A percentile compares a stretch with the other conserved stretches of the same genome.
phyloP scores from a whole-genome alignment of 2,329 filamentous ascomycete genomes.

The Hymenoscyphus occultus region DNA sequence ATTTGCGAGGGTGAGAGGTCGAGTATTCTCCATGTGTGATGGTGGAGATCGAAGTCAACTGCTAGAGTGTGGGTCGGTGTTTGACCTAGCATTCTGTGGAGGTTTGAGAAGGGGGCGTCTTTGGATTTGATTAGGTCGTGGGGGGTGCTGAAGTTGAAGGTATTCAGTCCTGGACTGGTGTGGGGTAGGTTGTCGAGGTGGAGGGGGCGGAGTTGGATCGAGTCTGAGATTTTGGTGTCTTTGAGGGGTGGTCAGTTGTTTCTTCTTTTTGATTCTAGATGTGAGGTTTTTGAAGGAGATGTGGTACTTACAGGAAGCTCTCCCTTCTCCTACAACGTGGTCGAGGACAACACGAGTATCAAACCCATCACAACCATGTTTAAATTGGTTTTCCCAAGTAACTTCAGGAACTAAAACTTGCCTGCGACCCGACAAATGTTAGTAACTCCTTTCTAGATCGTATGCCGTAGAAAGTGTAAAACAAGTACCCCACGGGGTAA shows the following conservation, averaged over 20 bases:
- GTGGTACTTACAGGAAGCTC: neutral
- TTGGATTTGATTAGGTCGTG: neutral
- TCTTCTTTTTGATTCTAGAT: neutral
- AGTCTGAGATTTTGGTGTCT: neutral
- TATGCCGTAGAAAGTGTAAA: too few species aligned
- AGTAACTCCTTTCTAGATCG: neutral
- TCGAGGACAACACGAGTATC: neutral
- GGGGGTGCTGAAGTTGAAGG: slow-evolving; percentile 1
- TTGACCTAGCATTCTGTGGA: neutral
- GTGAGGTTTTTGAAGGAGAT: neutral
- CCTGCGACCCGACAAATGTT: neutral
- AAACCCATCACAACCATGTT: neutral
- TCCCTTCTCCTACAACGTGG: neutral
- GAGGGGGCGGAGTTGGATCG: neutral
- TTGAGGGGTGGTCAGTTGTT: neutral
- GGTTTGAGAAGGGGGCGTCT: neutral
- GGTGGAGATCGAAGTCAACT: slow-evolving; percentile 5
- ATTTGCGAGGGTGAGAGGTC: neutral
- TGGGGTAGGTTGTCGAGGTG: neutral
- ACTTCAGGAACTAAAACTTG: neutral
- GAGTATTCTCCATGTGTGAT: neutral
- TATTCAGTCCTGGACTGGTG: neutral
- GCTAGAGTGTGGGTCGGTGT: neutral
- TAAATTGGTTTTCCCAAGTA: neutral
- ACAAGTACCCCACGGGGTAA: neutral